Evolutionary conservation across 352 stramenopile genomes (phyloP).

Genomic region (Elongisporangium undulatum): DNA sequence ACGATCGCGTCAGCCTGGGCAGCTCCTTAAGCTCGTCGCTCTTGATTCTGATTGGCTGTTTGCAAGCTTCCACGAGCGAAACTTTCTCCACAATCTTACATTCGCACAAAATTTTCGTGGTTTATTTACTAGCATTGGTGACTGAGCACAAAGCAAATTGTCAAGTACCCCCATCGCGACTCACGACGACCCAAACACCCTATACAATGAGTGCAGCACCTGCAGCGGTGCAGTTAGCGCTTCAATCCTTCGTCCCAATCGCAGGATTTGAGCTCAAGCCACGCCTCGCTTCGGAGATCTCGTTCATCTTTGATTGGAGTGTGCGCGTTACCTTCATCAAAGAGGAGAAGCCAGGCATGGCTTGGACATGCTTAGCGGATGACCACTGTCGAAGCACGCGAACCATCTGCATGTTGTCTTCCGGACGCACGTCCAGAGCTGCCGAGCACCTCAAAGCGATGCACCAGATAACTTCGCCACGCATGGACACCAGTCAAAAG

Average conservation of each 20-base stretch:
- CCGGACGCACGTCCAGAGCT: neutral
- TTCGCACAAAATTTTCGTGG: too few species aligned
- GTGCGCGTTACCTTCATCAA: neutral
- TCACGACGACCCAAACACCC: too few species aligned
- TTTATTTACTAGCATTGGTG: too few species aligned
- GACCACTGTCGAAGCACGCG: neutral
- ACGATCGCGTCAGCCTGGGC: too few species aligned
- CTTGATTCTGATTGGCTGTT: too few species aligned
- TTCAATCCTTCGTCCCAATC: neutral
- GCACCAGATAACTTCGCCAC: slow-evolving; percentile 1
- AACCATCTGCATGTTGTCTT: slow-evolving; percentile 1
- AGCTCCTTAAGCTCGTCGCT: too few species aligned
- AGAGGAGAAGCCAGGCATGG: neutral
- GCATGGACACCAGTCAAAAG: slow-evolving; percentile 4
- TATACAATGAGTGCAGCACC: too few species aligned
- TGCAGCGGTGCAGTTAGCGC: too few species aligned
- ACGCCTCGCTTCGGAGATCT: neutral
- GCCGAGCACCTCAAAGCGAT: neutral
- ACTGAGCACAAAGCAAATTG: too few species aligned
- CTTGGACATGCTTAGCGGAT: neutral
- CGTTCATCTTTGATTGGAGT: slow-evolving; percentile 4
- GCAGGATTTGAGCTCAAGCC: neutral
- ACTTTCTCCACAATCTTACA: too few species aligned
- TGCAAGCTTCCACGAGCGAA: too few species aligned
- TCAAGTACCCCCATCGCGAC: too few species aligned